These are phyloP conservation scores for Nakazawaea ernobii DNA, from an alignment of 805 yeast species.

Conservation along the genomic window DNA sequence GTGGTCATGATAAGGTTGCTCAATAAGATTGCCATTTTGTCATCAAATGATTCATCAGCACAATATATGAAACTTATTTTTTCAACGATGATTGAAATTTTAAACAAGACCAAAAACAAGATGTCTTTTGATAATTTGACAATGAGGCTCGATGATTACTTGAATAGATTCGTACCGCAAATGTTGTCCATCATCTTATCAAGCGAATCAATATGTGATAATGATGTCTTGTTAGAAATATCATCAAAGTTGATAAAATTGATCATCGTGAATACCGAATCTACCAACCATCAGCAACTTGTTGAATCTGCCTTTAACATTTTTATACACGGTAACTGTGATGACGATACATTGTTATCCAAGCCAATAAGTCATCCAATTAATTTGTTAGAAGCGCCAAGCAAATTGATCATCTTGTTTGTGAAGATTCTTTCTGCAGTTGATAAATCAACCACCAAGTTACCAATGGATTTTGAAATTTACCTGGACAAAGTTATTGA, in stretches of 20 bases:
- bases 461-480: slow-evolving; percentile 17
- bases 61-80: slow-evolving; percentile 22
- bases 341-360: slow-evolving; percentile 12
- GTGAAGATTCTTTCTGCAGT: slow-evolving; percentile 46
- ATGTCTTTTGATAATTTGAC: not conserved
- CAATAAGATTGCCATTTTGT: slow-evolving; percentile 27
- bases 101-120: slow-evolving; percentile 13
- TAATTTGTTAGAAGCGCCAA: slow-evolving; percentile 21
- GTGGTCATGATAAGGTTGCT: slow-evolving; percentile 36
- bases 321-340: slow-evolving; percentile 25
- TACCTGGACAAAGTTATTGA: slow-evolving; percentile 15
- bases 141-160: slow-evolving; percentile 27
- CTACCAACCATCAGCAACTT: slow-evolving; percentile 39
- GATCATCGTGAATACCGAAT: slow-evolving; percentile 33
- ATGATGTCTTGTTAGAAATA: slow-evolving; percentile 28
- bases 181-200: slow-evolving; percentile 22
- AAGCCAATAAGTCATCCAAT: slow-evolving; percentile 14
- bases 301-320: slow-evolving; percentile 30
- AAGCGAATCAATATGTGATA: slow-evolving; percentile 12
- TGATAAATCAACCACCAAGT: slow-evolving; percentile 31
- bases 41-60: slow-evolving; percentile 7
- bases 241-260: slow-evolving; percentile 36
- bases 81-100: slow-evolving; percentile 15
- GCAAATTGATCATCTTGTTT: slow-evolving; percentile 32
- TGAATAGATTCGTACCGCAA: slow-evolving; percentile 36